Evolutionary conservation across 2,329 filamentous ascomycete genomes (phyloP).

Genomic region (Atkinsonella texensis): DNA sequence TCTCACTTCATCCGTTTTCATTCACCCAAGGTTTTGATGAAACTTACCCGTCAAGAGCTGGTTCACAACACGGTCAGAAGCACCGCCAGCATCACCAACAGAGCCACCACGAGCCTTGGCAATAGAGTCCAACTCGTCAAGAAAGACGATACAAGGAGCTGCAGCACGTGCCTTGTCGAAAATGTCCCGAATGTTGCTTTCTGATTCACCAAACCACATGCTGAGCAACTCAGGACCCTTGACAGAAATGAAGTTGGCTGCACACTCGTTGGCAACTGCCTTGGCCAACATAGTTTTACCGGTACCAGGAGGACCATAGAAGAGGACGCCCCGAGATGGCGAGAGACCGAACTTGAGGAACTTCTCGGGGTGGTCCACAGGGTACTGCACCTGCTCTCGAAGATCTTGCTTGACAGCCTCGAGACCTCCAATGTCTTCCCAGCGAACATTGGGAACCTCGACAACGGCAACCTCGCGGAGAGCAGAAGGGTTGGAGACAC

Average conservation of each 20-base stretch:
- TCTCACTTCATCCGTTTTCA: no score
- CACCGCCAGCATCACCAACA: slow-evolving; percentile 89
- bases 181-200: slow-evolving; percentile 99
- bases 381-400: slow-evolving; percentile 97
- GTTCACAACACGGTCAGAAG: slow-evolving; percentile 98
- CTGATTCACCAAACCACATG: slow-evolving; percentile 99
- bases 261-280: slow-evolving; percentile 97
- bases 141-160: slow-evolving; percentile 95
- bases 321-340: slow-evolving; percentile 93
- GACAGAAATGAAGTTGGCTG: slow-evolving; percentile 98
- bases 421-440: slow-evolving; percentile 98
- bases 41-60: slow-evolving; percentile 87
- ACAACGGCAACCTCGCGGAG: slow-evolving; percentile 98
- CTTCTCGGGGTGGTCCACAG: slow-evolving; percentile 97
- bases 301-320: slow-evolving; percentile 98
- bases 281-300: slow-evolving; percentile 99
- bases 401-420: slow-evolving; percentile 98
- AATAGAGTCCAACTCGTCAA: slow-evolving; percentile 97
- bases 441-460: slow-evolving; percentile 97
- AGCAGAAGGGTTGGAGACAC: slow-evolving; percentile 95
- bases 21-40: not conserved
- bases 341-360: slow-evolving; percentile 99
- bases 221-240: slow-evolving; percentile 97
- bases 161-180: slow-evolving; percentile 99
- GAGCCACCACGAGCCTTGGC: slow-evolving; percentile 98